Evolutionary conservation across 2,329 filamentous ascomycete genomes (phyloP).

Genomic region (Cytospora schulzeri): DNA sequence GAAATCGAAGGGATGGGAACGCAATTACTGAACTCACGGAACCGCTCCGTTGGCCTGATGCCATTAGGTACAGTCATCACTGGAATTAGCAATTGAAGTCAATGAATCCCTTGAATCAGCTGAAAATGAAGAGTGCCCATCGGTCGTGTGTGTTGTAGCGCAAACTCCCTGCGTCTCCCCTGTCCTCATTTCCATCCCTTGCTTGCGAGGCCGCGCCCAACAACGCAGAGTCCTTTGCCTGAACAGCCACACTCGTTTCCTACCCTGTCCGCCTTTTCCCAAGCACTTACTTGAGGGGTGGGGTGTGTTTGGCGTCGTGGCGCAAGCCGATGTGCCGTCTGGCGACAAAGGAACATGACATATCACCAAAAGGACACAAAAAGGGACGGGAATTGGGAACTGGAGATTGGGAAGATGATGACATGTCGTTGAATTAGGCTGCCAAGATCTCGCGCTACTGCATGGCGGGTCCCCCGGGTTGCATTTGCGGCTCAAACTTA

Average conservation of each 20-base stretch:
- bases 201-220: not conserved
- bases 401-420: too few relatives aligned
- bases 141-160: not conserved
- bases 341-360: not conserved
- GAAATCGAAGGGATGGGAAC: not conserved
- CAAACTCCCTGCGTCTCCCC: not conserved
- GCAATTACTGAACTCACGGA: too few relatives aligned
- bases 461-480: not conserved
- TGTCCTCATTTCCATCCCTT: not conserved
- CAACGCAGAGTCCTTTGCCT: not conserved
- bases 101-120: not conserved
- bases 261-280: not conserved
- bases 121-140: not conserved
- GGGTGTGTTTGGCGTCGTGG: not conserved
- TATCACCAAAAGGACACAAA: not conserved
- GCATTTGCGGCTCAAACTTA: conserved; percentile 6
- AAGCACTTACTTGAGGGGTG: not conserved
- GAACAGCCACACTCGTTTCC: not conserved
- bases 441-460: not conserved
- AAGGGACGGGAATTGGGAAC: not conserved
- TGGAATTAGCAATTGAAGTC: not conserved
- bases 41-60: too few relatives aligned
- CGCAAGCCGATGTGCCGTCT: not conserved
- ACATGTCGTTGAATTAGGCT: conserved; percentile 10
- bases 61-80: not conserved